These are phyloP conservation scores for Artemisia tridentata DNA, from an alignment of 129 eudicot species.

Conservation along the genomic window DNA sequence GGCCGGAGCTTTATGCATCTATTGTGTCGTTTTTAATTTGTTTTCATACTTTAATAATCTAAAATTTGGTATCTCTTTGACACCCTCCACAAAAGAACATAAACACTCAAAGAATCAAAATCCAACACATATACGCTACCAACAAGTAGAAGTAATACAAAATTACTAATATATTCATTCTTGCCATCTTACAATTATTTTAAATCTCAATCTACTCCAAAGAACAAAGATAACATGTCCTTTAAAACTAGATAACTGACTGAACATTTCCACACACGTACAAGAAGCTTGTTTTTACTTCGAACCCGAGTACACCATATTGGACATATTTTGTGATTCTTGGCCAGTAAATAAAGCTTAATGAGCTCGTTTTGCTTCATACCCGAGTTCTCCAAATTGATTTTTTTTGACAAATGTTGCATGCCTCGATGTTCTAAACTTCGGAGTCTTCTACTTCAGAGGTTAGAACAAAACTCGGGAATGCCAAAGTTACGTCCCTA, in stretches of 20 bases:
- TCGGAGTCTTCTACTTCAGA: constrained; percentile 73
- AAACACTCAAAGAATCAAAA: neutral
- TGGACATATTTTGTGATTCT: neutral
- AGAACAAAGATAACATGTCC: constrained; percentile 11
- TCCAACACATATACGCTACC: neutral
- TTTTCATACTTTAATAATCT: too few relatives aligned
- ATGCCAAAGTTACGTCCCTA: constrained; percentile 89
- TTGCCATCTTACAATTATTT: constrained; percentile 2
- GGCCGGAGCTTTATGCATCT: too few relatives aligned
- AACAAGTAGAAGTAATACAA: neutral
- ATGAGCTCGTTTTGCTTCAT: too few relatives aligned
- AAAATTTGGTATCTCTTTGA: too few relatives aligned
- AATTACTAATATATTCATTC: neutral
- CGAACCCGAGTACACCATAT: neutral
- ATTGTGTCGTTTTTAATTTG: too few relatives aligned
- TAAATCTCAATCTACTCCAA: constrained; percentile 1
- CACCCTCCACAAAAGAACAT: constrained; percentile 4
- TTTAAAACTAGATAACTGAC: constrained; percentile 15
- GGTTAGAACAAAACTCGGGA: constrained; percentile 81
- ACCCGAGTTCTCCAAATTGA: too few relatives aligned
- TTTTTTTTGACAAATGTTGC: neutral
- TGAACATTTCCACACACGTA: constrained; percentile 18
- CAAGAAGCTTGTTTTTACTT: constrained; percentile 13
- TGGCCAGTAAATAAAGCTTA: too few relatives aligned
- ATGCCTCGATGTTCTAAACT: constrained; percentile 18